Evolutionary conservation across 129 eudicot genomes (phyloP).

Genomic region (Lactuca sativa): DNA sequence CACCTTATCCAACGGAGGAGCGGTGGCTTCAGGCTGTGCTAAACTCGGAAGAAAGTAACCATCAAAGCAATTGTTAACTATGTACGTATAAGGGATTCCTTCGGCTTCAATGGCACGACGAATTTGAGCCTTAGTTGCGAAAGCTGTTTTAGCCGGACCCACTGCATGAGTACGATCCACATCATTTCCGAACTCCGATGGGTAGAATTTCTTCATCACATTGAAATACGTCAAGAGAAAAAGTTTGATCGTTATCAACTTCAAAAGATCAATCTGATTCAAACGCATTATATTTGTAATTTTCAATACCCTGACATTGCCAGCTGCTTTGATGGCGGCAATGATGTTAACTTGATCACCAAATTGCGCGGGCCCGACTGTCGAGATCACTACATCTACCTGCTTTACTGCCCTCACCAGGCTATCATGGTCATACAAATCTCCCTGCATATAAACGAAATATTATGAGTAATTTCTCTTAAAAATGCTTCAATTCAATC

Average conservation of each 20-base stretch:
- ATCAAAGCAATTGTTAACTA: conserved; percentile 39
- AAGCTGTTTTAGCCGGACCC: conserved; percentile 45
- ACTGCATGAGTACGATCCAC: conserved; percentile 46
- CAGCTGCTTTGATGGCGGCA: conserved; percentile 49
- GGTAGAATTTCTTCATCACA: conserved; percentile 39
- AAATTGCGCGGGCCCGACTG: conserved; percentile 31
- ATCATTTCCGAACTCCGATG: conserved; percentile 51
- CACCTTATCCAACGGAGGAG: conserved; percentile 54
- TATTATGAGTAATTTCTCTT: neutral
- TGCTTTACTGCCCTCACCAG: conserved; percentile 46
- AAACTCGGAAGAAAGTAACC: conserved; percentile 44
- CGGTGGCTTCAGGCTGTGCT: conserved; percentile 38
- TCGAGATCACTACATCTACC: conserved; percentile 47
- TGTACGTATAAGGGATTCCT: conserved; percentile 43
- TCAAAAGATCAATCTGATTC: too few species aligned
- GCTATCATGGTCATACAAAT: conserved; percentile 40
- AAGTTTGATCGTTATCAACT: neutral
- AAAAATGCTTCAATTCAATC: neutral
- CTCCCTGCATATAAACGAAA: conserved; percentile 34
- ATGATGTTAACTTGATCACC: conserved; percentile 46
- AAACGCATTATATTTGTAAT: neutral
- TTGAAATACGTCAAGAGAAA: neutral
- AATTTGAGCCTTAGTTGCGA: conserved; percentile 34
- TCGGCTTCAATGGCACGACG: conserved; percentile 48
- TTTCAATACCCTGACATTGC: conserved; percentile 43